A percentile compares a stretch with the other conserved stretches of the same genome.
phyloP scores from a whole-genome alignment of 495 filamentous ascomycete genomes.

The Neurospora sp. region DNA sequence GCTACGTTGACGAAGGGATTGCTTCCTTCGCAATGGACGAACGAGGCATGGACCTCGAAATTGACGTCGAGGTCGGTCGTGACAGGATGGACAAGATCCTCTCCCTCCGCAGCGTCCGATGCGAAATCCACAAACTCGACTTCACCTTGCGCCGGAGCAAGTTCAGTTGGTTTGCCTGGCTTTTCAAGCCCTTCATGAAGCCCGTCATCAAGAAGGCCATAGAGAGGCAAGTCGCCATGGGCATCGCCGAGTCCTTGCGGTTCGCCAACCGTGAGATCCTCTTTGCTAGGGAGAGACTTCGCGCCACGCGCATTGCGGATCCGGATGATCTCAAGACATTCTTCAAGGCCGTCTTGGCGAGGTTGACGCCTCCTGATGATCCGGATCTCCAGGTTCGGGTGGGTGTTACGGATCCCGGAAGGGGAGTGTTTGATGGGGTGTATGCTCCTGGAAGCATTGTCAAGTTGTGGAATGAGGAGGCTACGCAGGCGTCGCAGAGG shows the following conservation, averaged over 20 bases:
- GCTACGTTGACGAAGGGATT: slow-evolving; percentile 70
- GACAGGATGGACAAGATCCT: slow-evolving; percentile 71
- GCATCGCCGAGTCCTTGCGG: slow-evolving; percentile 58
- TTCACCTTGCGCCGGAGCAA: slow-evolving; percentile 66
- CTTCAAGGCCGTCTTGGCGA: slow-evolving; percentile 66
- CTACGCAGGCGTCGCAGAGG: slow-evolving; percentile 49
- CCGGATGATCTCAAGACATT: slow-evolving; percentile 74
- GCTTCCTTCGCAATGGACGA: slow-evolving; percentile 77
- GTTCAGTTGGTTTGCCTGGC: slow-evolving; percentile 67
- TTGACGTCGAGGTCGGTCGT: slow-evolving; percentile 71
- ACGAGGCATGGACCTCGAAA: slow-evolving; percentile 72
- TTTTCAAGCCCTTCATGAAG: slow-evolving; percentile 75
- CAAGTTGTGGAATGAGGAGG: slow-evolving; percentile 79
- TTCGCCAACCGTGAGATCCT: slow-evolving; percentile 75
- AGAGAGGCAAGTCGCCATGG: slow-evolving; percentile 65
- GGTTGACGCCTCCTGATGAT: slow-evolving; percentile 58
- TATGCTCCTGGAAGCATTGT: slow-evolving; percentile 85
- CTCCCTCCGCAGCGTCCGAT: slow-evolving; percentile 61
- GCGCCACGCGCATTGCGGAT: slow-evolving; percentile 73
- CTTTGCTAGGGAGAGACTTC: slow-evolving; percentile 74
- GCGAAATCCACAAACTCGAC: slow-evolving; percentile 76
- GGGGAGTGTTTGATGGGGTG: slow-evolving; percentile 67
- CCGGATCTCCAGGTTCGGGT: slow-evolving; percentile 63
- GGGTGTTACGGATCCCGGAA: slow-evolving; percentile 51
- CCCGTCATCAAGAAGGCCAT: slow-evolving; percentile 69